These are phyloP conservation scores for Paecilomyces sp. DNA, from an alignment of 2,329 filamentous ascomycete species.

Conservation along the genomic window DNA sequence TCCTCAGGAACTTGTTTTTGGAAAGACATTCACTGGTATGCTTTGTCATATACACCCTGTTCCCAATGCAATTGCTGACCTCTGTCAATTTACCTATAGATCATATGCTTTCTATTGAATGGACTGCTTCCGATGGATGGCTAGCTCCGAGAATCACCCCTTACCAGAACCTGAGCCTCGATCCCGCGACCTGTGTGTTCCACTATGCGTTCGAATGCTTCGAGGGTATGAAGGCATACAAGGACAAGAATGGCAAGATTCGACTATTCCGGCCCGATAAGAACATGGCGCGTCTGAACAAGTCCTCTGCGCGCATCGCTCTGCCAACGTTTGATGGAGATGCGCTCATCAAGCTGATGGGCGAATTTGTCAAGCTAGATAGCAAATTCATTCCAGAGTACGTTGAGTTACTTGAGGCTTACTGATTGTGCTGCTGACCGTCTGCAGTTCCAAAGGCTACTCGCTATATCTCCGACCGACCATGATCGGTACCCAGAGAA, in stretches of 20 bases:
- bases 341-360: conserved; percentile 72
- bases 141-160: conserved; percentile 73
- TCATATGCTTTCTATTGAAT: conserved; percentile 95
- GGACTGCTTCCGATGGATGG: conserved; percentile 83
- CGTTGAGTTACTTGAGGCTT: conserved; percentile 16
- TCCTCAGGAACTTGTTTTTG: conserved; percentile 80
- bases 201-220: conserved; percentile 99
- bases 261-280: conserved; percentile 88
- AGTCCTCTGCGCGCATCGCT: conserved; percentile 83
- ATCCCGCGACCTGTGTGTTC: conserved; percentile 93
- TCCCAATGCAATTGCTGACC: conserved; percentile 11
- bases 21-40: conserved; percentile 79
- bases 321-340: conserved; percentile 75
- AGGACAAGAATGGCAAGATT: conserved; percentile 69
- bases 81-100: conserved; percentile 47
- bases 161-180: conserved; percentile 94
- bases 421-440: conserved; percentile 5
- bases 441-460: conserved; percentile 61
- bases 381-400: conserved; percentile 80
- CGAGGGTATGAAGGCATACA: conserved; percentile 99
- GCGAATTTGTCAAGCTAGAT: conserved; percentile 71
- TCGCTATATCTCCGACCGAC: conserved; percentile 93
- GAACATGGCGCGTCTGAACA: conserved; percentile 95
- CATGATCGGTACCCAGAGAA: conserved; percentile 94
- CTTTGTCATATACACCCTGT: neutral